Evolutionary conservation across 768 basidiomycete genomes (phyloP), one percentile per base, ranked within the genome.

Genomic region (Lactifluus piperatus): DNA sequence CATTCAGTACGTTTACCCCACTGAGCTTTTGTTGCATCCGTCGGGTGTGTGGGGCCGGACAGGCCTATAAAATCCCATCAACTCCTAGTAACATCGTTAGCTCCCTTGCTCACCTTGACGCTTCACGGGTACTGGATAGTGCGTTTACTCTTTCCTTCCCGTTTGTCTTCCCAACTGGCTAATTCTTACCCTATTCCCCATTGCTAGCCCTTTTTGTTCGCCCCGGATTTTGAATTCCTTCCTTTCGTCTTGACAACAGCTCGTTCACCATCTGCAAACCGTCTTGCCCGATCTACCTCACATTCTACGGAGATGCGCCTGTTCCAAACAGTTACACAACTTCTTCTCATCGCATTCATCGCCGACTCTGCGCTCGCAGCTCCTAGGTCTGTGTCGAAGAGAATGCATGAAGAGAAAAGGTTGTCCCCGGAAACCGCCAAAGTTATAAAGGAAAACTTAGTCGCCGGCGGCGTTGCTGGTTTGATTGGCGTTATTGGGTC

Each of bases 71-170:
- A 24, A 24, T 26, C 18, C 27, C 37, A n/a, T 24, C 26, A 54
- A 44, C 51, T 39, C 45, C 24, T 43, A n/a, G n/a, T n/a, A n/a
- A n/a, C n/a, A n/a, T n/a, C n/a, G n/a, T n/a, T n/a, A n/a, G n/a
- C n/a, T n/a, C n/a, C n/a, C n/a, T n/a, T n/a, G n/a, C 26, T 41
- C 51, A 47, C 22, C 18, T 41, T 9, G 14, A 54, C 52, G 4
- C 27, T 29, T n/a, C n/a, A 14, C 14, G 7, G 57, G 53, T 60
- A 50, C 58, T 50, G 30, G 53, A 50, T 55, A 45, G 58, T 55
- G 7, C 32, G 47, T 55, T 37, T 11, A 27, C 0, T 30, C 16
- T 22, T 30, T 39, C 10, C 18, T 5, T 55, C 20, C 2, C 34
- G 24, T 18, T 29, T 39, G 4, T 22, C 30, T 22, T 18, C 0